Base-by-base conservation (phyloP, 345 rosid genomes). In the Citrus hindsii region DNA sequence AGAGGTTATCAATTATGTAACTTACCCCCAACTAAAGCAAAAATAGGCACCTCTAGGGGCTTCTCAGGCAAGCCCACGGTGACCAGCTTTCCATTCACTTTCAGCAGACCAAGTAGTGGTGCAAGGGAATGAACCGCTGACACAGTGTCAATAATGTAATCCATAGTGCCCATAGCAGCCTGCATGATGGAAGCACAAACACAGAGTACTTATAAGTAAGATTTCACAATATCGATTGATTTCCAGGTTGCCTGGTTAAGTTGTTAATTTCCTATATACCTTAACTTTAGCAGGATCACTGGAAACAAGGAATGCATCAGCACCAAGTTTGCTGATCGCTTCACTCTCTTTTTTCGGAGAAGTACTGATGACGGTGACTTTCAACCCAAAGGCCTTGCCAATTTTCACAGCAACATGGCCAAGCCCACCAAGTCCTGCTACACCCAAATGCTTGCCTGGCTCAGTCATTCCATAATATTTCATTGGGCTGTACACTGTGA, bases 331-430 rank as follows among this genome's bases (percentile, higher is more conserved):
- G 69, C 74, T 56, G 53, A 89, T 66, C 21, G 91, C 94, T 82
- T 89, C 92, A 33, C 78, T 75, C 78, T 89, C 92, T 84, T 89
- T 91, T 32, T 64, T 79, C 0, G 91, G 79, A 37, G 97, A 91
- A 71, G 87, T 59, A 80, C 98, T 94, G 75, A 94, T 91, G 56
- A 91, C 98, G 46, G 95, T 90, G 66, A 94, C 97, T 83, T 90
- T 88, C 85, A 94, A 77, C 28, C 98, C 97, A 79, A 91, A 92
- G 51, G 98, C 97, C 88, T 91, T 94, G 51, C 81, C 97, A 53
- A 94, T 82, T 85, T 90, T 94, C 53, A 94, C 94, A 55, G 97
- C 98, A 74, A 92, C 85, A 83, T 94, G 98, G 77, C 97, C 98
- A 74, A 94, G 91, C 19, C 98, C 98, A 78, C 97, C 97, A 74